A percentile compares a stretch with the other conserved stretches of the same genome.
phyloP scores from a whole-genome alignment of 164 flowering plant genomes.

The Taxillus chinensis region DNA sequence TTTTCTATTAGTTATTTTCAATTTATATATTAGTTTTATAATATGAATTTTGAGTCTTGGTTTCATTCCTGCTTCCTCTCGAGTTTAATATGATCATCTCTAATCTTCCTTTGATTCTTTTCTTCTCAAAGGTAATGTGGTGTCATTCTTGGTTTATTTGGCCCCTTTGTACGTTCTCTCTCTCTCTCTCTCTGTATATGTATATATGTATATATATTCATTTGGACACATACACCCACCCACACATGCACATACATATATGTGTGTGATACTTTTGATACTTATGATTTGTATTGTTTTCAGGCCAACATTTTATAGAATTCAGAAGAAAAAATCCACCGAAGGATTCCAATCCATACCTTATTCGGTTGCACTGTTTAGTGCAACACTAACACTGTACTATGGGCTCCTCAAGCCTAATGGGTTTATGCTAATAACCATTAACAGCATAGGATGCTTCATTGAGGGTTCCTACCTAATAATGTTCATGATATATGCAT shows the following conservation, averaged over 20 bases:
- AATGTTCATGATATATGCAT: constrained; percentile 53
- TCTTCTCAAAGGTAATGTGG: constrained; percentile 38
- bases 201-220: too few relatives aligned
- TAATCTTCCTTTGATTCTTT: not conserved
- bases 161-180: constrained; percentile 49
- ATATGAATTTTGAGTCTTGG: not conserved
- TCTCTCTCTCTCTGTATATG: not conserved
- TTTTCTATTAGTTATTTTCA: not conserved
- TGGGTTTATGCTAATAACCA: constrained; percentile 42
- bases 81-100: not conserved
- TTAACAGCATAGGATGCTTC: constrained; percentile 39
- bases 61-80: not conserved
- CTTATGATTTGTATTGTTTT: not conserved
- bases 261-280: not conserved
- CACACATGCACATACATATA: too few relatives aligned
- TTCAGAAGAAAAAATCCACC: constrained; percentile 60
- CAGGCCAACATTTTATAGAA: constrained; percentile 69
- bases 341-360: constrained; percentile 72
- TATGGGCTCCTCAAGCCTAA: constrained; percentile 51
- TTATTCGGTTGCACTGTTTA: constrained; percentile 63
- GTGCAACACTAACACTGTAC: constrained; percentile 54
- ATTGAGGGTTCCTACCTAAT: constrained; percentile 42
- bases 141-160: constrained; percentile 56
- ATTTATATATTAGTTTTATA: not conserved
- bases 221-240: not conserved